Base-by-base conservation (phyloP, 1,139 yeast genomes). In the Arxiozyma slooffiae region DNA sequence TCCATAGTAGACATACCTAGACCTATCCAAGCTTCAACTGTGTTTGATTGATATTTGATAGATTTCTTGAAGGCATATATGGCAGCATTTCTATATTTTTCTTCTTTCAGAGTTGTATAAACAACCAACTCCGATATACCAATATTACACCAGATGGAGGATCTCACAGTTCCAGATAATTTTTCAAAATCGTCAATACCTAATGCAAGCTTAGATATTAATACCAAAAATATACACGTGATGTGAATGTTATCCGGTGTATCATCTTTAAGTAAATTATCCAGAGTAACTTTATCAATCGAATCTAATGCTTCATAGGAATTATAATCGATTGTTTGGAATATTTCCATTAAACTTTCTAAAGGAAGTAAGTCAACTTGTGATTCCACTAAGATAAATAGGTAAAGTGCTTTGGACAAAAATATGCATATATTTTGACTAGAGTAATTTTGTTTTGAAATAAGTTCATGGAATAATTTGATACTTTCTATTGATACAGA, bases 21-120 rank as follows among this genome's bases (percentile, higher is more conserved):
- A 0, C 86, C 83, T 48, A 80, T 74, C 99, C 99, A 92, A 53
- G 81, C 81, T 36, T 77, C 80, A 1, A 85, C 72, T 56, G 84
- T 85, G 53, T 76, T 78, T 4, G 82, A 76, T 62, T 90, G 96
- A 20, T 81, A 68, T 52, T 78, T 80, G 50, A 90, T 80, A 0
- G 96, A 82, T 47, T 73, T 76, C 58, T 85, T 85, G 55, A 86
- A 72, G 8, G 75, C 68, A 22, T 66, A 70, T 17, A 86, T 75
- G 0, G 96, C 74, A 1, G 72, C 66, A 21, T 76, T 76, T 50
- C 82, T 69, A 51, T 58, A 55, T 49, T 54, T 47, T 0, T 53
- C 51, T 7, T 61, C 63, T 16, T 70, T 67, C 21, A 72, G 62
- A n/a, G 67, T 56, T 38, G 71, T 61, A 55, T 66, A 78, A 0